phyloP scores from a whole-genome alignment of 225 moss, liverwort and hornwort species.

The Rhytidiadelphus loreus region DNA sequence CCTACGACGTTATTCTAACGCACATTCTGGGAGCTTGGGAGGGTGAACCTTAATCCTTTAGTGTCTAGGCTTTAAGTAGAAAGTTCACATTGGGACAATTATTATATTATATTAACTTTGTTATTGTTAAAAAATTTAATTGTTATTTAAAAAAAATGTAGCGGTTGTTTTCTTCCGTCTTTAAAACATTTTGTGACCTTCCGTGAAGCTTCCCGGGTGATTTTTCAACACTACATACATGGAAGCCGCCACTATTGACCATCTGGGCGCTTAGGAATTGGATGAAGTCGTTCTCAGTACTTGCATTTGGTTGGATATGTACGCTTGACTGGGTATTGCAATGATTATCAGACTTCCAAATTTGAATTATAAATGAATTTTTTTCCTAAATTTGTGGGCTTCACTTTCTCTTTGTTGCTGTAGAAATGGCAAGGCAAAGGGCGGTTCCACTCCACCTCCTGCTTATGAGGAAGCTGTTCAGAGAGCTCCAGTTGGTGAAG shows the following conservation, averaged over 20 bases:
- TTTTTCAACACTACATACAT: neutral
- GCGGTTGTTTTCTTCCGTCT: neutral
- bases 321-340: neutral
- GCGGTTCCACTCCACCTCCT: slow-evolving; percentile 42
- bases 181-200: neutral
- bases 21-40: neutral
- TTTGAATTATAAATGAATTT: neutral
- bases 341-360: neutral
- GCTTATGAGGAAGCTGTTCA: slow-evolving; percentile 51
- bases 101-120: too few species aligned
- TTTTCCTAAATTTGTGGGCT: neutral
- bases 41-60: neutral
- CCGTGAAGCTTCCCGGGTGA: neutral
- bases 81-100: neutral
- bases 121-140: neutral
- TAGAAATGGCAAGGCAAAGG: slow-evolving; percentile 38
- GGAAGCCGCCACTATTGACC: neutral
- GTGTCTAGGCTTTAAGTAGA: neutral
- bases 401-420: neutral
- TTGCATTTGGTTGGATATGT: neutral
- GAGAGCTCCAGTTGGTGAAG: slow-evolving; percentile 7
- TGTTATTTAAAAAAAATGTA: neutral
- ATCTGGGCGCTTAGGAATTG: neutral
- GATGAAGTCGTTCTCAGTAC: neutral
- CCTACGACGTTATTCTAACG: neutral